Conservation (phyloP, 345 rosid genomes). For the Rhizophora mangle region DNA sequence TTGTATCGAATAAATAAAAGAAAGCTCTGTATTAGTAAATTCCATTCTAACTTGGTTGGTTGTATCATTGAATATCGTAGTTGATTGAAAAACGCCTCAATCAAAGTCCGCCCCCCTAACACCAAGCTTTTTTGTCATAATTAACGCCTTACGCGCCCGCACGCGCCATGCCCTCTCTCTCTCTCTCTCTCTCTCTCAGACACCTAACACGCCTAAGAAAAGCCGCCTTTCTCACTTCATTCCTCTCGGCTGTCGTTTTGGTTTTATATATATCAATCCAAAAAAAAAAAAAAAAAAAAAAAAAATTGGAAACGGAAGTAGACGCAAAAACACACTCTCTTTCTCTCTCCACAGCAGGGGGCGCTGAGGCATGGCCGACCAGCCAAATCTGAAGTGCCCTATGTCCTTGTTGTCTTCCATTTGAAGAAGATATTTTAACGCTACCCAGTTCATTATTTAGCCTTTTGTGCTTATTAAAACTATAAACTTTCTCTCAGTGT, state of each 20-base stretch:
- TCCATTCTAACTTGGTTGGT: too few species aligned
- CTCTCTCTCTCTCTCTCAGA: background rate
- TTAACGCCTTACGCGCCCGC: background rate
- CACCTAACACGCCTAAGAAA: background rate
- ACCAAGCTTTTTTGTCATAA: background rate
- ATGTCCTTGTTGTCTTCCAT: conserved; percentile 2
- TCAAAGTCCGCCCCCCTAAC: background rate
- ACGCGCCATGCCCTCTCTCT: background rate
- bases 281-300: background rate
- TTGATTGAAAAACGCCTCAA: conserved; percentile 3
- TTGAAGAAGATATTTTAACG: background rate
- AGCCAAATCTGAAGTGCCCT: conserved; percentile 17
- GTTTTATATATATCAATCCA: background rate
- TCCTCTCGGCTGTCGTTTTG: background rate
- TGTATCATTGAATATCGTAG: too few species aligned
- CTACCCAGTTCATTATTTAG: too few species aligned
- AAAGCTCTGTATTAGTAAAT: too few species aligned
- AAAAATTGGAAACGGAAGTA: too few species aligned
- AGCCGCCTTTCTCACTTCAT: background rate
- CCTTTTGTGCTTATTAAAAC: background rate
- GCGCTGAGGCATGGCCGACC: conserved; percentile 4
- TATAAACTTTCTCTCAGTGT: too few species aligned
- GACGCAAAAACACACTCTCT: too few species aligned
- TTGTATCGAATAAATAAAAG: too few species aligned
- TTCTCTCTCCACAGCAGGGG: background rate